Percentiles rank a stretch among this genome's conserved stretches.
These are phyloP conservation scores for Rhizopogon vesiculosus DNA, from an alignment of 768 basidiomycete genomes.

Conservation along the genomic window DNA sequence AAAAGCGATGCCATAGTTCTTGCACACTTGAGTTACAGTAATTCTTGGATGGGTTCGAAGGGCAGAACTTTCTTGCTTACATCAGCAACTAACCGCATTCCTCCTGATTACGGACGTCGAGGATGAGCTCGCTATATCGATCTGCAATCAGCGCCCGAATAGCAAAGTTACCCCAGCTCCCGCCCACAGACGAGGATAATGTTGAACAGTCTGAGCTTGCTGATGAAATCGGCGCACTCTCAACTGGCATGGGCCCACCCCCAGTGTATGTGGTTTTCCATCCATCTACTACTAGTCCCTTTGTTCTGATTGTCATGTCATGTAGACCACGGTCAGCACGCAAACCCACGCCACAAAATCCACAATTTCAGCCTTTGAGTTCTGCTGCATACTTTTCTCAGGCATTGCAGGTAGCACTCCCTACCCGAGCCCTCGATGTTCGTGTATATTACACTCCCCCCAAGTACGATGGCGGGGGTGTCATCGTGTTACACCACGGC, in stretches of 20 bases:
- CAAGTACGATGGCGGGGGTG: conserved; percentile 39
- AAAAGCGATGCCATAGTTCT: conserved; percentile 9
- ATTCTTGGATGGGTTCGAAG: no score
- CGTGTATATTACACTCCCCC: conserved; percentile 85
- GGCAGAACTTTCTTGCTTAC: no score
- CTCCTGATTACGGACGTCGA: background rate
- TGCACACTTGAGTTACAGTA: background rate
- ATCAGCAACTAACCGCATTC: no score
- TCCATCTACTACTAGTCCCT: conserved; percentile 2
- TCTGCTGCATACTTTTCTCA: conserved; percentile 72
- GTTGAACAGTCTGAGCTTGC: conserved; percentile 45
- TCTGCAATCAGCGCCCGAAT: conserved; percentile 74
- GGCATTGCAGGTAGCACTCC: conserved; percentile 73
- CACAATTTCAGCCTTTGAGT: conserved; percentile 73
- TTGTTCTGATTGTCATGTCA: conserved; percentile 8
- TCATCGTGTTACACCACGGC: conserved; percentile 93
- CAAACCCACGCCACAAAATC: conserved; percentile 41
- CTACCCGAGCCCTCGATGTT: conserved; percentile 56
- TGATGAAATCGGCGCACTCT: conserved; percentile 59
- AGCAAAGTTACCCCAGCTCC: conserved; percentile 66
- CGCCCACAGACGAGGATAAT: conserved; percentile 38
- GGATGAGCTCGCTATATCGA: conserved; percentile 71
- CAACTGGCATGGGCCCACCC: conserved; percentile 58
- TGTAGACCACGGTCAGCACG: conserved; percentile 17
- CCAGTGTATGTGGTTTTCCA: conserved; percentile 42